phyloP scores from a whole-genome alignment of 1,284 basidiomycete genomes.

The Sanghuangporus weigelae region DNA sequence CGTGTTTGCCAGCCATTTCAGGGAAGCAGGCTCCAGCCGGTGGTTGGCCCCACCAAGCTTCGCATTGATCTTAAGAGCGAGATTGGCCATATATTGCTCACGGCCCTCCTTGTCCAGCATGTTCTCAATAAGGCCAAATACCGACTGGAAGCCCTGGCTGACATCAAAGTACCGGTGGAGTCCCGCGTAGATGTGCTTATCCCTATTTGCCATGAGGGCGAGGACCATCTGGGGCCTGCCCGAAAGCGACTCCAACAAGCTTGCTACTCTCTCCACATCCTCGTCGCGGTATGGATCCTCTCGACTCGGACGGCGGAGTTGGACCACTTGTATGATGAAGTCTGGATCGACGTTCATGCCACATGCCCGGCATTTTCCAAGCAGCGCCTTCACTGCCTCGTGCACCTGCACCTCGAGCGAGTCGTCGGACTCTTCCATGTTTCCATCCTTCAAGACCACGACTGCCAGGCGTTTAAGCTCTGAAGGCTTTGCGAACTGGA shows the following conservation, averaged over 20 bases:
- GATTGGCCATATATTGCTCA: constrained; percentile 73
- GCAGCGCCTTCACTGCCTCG: not conserved
- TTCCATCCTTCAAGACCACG: not conserved
- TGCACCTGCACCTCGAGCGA: constrained; percentile 37
- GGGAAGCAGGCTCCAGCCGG: constrained; percentile 45
- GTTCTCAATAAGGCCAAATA: not conserved
- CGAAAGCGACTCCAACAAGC: constrained; percentile 31
- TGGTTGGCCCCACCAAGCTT: constrained; percentile 80
- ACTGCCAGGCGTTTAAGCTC: not conserved
- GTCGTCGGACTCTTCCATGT: not conserved
- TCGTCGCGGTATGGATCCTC: not conserved
- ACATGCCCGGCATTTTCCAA: not conserved
- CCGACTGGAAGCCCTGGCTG: constrained; percentile 33
- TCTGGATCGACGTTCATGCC: not conserved
- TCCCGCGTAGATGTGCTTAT: constrained; percentile 17
- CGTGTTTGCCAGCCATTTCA: constrained; percentile 63
- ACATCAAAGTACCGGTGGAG: constrained; percentile 38
- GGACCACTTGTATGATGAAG: not conserved
- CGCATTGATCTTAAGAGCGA: constrained; percentile 60
- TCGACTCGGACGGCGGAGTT: not conserved
- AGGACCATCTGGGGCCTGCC: constrained; percentile 30
- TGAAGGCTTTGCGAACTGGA: not conserved
- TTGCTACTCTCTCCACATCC: constrained; percentile 25
- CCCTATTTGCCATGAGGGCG: not conserved
- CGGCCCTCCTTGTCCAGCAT: constrained; percentile 44